A percentile compares a stretch with the other conserved stretches of the same genome.
Conservation (phyloP, 2,329 filamentous ascomycete species). For the Botrytis fabae region DNA sequence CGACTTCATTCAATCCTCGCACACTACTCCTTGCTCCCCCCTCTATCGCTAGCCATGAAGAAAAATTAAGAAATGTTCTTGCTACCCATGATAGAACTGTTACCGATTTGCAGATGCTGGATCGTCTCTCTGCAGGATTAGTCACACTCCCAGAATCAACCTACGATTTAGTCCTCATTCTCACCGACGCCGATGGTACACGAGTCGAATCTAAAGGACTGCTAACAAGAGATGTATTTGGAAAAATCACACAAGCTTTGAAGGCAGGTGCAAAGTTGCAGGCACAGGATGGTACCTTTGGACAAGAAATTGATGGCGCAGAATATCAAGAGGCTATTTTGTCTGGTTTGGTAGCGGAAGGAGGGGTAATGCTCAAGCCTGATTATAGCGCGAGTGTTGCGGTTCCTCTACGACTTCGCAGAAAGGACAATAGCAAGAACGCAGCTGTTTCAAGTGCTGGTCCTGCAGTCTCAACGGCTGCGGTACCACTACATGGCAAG, state of each 20-base stretch:
- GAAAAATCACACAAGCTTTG: slow-evolving; percentile 67
- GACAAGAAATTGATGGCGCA: slow-evolving; percentile 42
- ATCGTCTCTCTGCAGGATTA: slow-evolving; percentile 80
- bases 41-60: slow-evolving; percentile 82
- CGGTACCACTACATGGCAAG: slow-evolving; percentile 37
- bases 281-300: slow-evolving; percentile 67
- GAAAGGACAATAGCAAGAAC: slow-evolving; percentile 54
- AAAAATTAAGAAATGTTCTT: slow-evolving; percentile 70
- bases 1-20: slow-evolving; percentile 44
- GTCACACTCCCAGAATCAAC: slow-evolving; percentile 72
- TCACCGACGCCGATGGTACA: slow-evolving; percentile 73
- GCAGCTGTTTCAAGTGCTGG: slow-evolving; percentile 42
- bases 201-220: slow-evolving; percentile 62
- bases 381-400: slow-evolving; percentile 47
- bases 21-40: slow-evolving; percentile 88
- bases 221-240: slow-evolving; percentile 67
- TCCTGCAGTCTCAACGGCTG: slow-evolving; percentile 39
- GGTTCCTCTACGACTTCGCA: slow-evolving; percentile 54
- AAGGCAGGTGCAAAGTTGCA: slow-evolving; percentile 67
- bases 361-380: slow-evolving; percentile 72
- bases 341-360: slow-evolving; percentile 68
- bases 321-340: slow-evolving; percentile 79
- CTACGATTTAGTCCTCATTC: slow-evolving; percentile 82
- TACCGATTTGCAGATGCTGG: slow-evolving; percentile 96
- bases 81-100: slow-evolving; percentile 69